Base-by-base conservation (phyloP, 352 stramenopile species). In the Pythium dissotocum region DNA sequence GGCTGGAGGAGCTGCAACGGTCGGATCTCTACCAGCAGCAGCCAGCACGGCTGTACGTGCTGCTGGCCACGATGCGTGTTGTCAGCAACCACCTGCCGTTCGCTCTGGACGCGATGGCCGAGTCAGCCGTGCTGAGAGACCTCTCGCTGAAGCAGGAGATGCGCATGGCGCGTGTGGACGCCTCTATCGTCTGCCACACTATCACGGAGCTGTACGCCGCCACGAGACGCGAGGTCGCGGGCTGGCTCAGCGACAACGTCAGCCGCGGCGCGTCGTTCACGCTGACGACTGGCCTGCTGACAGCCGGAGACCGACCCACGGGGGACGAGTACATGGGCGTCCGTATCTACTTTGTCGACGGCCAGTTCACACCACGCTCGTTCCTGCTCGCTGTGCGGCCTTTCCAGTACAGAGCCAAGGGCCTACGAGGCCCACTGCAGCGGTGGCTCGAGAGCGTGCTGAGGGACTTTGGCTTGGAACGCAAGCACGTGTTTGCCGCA, bases 321-420 rank as follows among this genome's bases (percentile, higher is more conserved):
- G 30, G 12, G 33, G 42, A 57, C 63, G 13, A 74, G 16, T 79
- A 56, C 33, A 32, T 77, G 28, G 69, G 55, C 0, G 1, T 75
- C 2, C 53, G 66, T 1, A 26, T 77, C 9, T 75, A 75, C 48
- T 58, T 74, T 8, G 30, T 79, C 3, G 63, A 72, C 57, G 65
- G 35, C 1, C 40, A 71, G 32, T 74, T 51, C 9, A 49, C 64
- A 13, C 70, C 66, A 28, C 65, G 58, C 14, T 78, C 64, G 8
- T 24, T 76, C 12, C 52, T 73, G 6, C 54, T 73, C 2, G 66
- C 57, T 10, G 67, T 63, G 49, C 65, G 60, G 3, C 58, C 53
- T 7, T 68, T 70, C 35, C 44, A 65, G 35, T 46, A 69, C 6
- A 46, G 62, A 5, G 51, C 67, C 6, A 40, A 58, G 6, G 71